Evolutionary conservation across 352 stramenopile species (phyloP), one percentile per base, ranked within the genome.

Genomic region (Saprolegnia diclina): DNA sequence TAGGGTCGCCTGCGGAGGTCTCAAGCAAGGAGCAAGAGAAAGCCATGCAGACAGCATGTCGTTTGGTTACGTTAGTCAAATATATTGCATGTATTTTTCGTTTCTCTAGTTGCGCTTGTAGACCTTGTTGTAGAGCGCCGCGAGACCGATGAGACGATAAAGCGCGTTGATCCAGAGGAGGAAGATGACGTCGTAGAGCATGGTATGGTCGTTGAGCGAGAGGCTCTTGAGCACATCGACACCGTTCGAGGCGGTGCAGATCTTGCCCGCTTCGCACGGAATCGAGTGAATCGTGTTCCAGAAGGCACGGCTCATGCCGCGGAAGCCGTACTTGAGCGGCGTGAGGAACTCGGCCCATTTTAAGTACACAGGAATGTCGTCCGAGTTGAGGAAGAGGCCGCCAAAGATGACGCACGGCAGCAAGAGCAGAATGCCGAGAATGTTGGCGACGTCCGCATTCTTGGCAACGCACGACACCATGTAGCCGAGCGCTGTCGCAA

Each of bases 341-440:
- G 76, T 85, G 0, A 85, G 35, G 46, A 78, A 79, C 40, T 77
- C 48, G 26, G 83, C 52, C 79, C 79, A 87, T 0, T 74, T 40
- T 21, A 85, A 75, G 52, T 79, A 83, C 19, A 67, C 66, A 4
- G 77, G 79, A 2, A 57, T 73, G 63, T 81, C 73, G 32, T 75
- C 56, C 9, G 68, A 62, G 61, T 87, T 83, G 40, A 87, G 63
- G 37, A 87, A 64, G 13, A 87, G 53, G 0, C 79, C 77, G 11
- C 79, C 75, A 40, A 81, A 82, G n/a, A 85, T 59, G 44, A 85
- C 16, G 42, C 83, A 79, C 7, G 75, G 76, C 5, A 84, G 52
- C 0, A 84, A 75, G 1, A 78, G 45, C 6, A 79, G 32, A 22
- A 74, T 67, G 6, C 75, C 72, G 48, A 87, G 62, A 48, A 82